phyloP scores from a whole-genome alignment of 2,329 filamentous ascomycete species.

The Xylaria sp. region DNA sequence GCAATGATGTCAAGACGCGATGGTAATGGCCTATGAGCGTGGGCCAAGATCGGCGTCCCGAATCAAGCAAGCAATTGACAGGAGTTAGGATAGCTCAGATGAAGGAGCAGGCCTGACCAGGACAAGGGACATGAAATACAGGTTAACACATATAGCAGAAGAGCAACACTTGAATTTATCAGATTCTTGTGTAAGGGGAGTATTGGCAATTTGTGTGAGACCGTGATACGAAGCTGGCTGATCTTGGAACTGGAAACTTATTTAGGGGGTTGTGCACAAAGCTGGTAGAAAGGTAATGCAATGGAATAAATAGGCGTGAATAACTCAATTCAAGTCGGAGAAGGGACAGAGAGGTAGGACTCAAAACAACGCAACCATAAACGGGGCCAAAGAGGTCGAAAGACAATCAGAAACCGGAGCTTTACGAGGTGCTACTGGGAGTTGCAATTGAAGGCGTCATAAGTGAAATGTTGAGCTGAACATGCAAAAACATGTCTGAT shows the following conservation, averaged over 20 bases:
- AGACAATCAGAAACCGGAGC: not conserved
- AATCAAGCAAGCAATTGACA: constrained; percentile 7
- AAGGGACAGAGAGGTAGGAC: not conserved
- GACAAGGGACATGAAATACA: constrained; percentile 1
- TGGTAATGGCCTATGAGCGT: constrained; percentile 9
- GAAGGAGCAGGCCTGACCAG: not conserved
- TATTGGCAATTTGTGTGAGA: constrained; percentile 19
- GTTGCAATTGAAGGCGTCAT: constrained; percentile 6
- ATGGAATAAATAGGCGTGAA: constrained; percentile 12
- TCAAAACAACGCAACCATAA: constrained; percentile 5
- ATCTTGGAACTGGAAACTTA: constrained; percentile 16
- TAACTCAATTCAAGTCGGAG: not conserved
- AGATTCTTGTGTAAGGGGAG: not conserved
- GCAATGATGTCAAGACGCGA: constrained; percentile 24
- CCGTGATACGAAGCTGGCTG: constrained; percentile 14
- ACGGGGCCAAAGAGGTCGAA: not conserved
- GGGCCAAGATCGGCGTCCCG: constrained; percentile 6
- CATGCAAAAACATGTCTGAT: constrained; percentile 29
- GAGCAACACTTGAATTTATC: constrained; percentile 1
- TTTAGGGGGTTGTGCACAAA: constrained; percentile 16
- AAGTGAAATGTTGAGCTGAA: constrained; percentile 1
- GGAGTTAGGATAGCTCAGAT: not conserved
- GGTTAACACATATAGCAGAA: not conserved
- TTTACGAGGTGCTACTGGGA: not conserved
- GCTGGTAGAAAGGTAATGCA: constrained; percentile 12